Percentiles rank a stretch among this genome's conserved stretches.
Conservation (phyloP, 306 rosid genomes). For the Cyclanthera cordifolia region DNA sequence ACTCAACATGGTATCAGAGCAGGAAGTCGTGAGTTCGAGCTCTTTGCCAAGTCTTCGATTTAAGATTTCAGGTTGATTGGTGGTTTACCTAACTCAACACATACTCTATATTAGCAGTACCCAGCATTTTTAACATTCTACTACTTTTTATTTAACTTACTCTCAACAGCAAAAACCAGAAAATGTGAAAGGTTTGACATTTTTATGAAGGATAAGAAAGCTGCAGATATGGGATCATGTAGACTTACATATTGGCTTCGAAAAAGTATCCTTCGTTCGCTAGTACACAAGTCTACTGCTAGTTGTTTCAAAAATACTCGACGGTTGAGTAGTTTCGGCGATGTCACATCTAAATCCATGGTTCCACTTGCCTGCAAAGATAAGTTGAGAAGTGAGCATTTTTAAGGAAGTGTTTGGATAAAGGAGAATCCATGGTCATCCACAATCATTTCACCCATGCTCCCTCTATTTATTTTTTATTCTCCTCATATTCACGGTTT, state of each 20-base stretch:
- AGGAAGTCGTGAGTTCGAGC: no score
- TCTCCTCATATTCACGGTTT: no score
- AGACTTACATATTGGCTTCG: slow-evolving; percentile 83
- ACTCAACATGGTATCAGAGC: no score
- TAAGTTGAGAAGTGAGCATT: not conserved
- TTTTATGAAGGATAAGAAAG: not conserved
- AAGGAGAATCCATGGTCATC: no score
- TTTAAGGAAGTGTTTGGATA: not conserved
- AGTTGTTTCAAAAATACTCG: slow-evolving; percentile 78
- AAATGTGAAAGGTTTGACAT: not conserved
- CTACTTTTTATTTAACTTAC: no score
- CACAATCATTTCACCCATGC: no score
- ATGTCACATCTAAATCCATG: slow-evolving; percentile 80
- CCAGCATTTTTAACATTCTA: no score
- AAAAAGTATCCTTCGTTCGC: slow-evolving; percentile 71
- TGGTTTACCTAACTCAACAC: no score
- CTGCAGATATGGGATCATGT: not conserved
- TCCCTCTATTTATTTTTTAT: no score
- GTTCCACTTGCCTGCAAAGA: slow-evolving; percentile 73
- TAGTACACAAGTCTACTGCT: slow-evolving; percentile 72
- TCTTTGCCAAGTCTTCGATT: no score
- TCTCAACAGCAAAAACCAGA: not conserved
- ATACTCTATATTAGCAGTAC: no score
- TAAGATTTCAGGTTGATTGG: no score
- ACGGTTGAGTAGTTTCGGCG: slow-evolving; percentile 83